phyloP scores from a whole-genome alignment of 805 yeast genomes.

The Candida succiphila region DNA sequence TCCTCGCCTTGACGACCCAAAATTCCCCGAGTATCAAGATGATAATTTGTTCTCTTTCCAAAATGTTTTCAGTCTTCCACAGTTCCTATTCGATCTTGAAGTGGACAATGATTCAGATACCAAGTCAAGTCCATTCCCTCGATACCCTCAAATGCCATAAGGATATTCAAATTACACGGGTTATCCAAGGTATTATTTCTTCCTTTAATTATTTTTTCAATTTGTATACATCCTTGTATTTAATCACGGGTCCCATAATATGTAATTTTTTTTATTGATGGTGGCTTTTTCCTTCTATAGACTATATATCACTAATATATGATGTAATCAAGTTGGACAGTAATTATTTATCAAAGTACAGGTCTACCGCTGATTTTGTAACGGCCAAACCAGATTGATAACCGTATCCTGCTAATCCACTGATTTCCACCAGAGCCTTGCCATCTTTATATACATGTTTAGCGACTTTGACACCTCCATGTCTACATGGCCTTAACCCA shows the following conservation, averaged over 20 bases:
- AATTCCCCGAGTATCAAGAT: background rate
- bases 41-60: conserved; percentile 16
- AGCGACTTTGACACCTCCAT: conserved; percentile 70
- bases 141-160: too few species aligned
- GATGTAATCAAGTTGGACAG: too few species aligned
- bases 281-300: too few species aligned
- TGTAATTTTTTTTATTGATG: too few species aligned
- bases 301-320: too few species aligned
- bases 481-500: conserved; percentile 69
- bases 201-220: too few species aligned
- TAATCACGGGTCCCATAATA: too few species aligned
- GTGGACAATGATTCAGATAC: too few species aligned
- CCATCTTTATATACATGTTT: conserved; percentile 33
- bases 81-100: conserved; percentile 17
- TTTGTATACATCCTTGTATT: too few species aligned
- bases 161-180: too few species aligned
- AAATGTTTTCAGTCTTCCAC: conserved; percentile 22
- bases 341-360: conserved; percentile 9
- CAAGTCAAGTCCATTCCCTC: too few species aligned
- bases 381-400: conserved; percentile 60
- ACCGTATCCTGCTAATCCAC: conserved; percentile 63
- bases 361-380: conserved; percentile 37
- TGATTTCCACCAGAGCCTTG: conserved; percentile 50
- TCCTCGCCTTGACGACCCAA: background rate
- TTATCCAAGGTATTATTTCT: too few species aligned